phyloP scores from a whole-genome alignment of 768 basidiomycete genomes.

The Psilocybe subaeruginosa region DNA sequence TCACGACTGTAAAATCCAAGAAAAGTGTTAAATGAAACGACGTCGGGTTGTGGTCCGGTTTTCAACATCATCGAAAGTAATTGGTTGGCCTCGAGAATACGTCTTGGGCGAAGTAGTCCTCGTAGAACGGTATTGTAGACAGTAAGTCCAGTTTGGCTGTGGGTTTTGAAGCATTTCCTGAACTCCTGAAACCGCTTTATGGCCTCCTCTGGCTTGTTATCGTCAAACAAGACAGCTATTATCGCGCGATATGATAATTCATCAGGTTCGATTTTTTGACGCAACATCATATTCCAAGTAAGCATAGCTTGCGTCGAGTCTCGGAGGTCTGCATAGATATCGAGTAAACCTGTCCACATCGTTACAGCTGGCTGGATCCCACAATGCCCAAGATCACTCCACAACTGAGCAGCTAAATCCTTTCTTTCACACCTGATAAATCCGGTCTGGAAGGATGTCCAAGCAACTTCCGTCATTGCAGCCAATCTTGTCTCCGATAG shows the following conservation, averaged over 20 bases:
- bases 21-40: constrained; percentile 82
- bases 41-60: constrained; percentile 65
- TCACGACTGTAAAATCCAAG: constrained; percentile 67
- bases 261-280: constrained; percentile 61
- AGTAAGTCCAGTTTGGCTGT: constrained; percentile 31
- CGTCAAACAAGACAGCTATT: constrained; percentile 61
- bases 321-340: constrained; percentile 57
- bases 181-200: constrained; percentile 55
- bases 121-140: constrained; percentile 80
- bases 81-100: constrained; percentile 39
- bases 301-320: constrained; percentile 54
- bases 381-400: constrained; percentile 64
- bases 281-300: constrained; percentile 67
- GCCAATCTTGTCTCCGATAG: constrained; percentile 34
- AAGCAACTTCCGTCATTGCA: constrained; percentile 57
- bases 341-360: constrained; percentile 75
- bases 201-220: constrained; percentile 53
- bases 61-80: constrained; percentile 47
- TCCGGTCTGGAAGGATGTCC: constrained; percentile 67
- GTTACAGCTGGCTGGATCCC: constrained; percentile 53
- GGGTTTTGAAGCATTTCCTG: constrained; percentile 35
- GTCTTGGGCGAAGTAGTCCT: constrained; percentile 56
- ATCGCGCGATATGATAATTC: constrained; percentile 69
- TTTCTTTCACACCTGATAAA: constrained; percentile 59
- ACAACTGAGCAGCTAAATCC: constrained; percentile 63